A percentile compares a stretch with the other conserved stretches of the same genome.
These are phyloP conservation scores for Ogataea naganishii DNA, from an alignment of 805 yeast species.

Conservation along the genomic window DNA sequence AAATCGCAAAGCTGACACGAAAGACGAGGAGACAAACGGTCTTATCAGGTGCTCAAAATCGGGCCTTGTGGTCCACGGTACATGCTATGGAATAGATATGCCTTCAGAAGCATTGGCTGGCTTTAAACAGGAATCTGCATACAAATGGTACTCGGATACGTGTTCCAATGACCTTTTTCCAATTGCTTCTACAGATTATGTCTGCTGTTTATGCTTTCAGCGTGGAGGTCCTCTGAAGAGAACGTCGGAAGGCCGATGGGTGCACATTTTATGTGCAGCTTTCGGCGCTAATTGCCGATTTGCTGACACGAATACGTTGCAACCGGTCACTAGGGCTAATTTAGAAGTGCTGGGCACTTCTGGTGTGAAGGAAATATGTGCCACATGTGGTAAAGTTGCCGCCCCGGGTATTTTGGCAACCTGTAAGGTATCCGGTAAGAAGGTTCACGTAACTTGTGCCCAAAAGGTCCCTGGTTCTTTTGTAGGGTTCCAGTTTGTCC, in stretches of 20 bases:
- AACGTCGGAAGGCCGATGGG: conserved; percentile 65
- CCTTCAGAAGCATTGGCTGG: conserved; percentile 4
- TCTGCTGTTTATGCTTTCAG: conserved; percentile 59
- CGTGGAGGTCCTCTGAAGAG: conserved; percentile 55
- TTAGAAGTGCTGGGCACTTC: conserved; percentile 22
- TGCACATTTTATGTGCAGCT: conserved; percentile 65
- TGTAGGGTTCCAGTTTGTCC: conserved; percentile 44
- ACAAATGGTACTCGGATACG: conserved; percentile 71
- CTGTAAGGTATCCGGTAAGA: conserved; percentile 37
- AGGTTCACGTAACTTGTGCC: conserved; percentile 52
- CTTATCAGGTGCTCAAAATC: conserved; percentile 57
- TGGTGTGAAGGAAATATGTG: conserved; percentile 27
- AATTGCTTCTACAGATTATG: conserved; percentile 41
- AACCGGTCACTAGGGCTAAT: conserved; percentile 36
- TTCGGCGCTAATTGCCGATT: conserved; percentile 38
- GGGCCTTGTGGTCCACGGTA: conserved; percentile 59
- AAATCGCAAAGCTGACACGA: no score
- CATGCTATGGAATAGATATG: conserved; percentile 52
- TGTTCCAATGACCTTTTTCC: conserved; percentile 69
- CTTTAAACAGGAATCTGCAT: conserved; percentile 18
- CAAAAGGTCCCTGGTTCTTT: conserved; percentile 34
- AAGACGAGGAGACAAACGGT: no score
- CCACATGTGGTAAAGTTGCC: conserved; percentile 33
- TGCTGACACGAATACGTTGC: conserved; percentile 31
- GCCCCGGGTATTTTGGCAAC: conserved; percentile 43